Conservation (phyloP, 2,329 filamentous ascomycete genomes). For the Verticillium zaregamsianum region DNA sequence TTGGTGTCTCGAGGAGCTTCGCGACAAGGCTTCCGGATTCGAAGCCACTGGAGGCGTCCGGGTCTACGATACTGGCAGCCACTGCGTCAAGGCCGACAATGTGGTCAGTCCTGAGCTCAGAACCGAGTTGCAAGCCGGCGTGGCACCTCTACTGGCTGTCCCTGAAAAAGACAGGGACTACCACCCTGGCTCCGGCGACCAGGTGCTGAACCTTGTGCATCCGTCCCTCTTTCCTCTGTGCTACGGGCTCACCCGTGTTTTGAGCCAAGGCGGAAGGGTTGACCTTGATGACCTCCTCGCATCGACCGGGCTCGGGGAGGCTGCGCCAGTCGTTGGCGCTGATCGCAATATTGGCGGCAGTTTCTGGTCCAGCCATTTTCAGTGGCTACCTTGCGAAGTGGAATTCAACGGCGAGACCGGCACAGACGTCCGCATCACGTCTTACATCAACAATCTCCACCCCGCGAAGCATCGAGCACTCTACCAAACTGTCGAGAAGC, state of each 20-base stretch:
- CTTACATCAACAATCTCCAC: constrained; percentile 52
- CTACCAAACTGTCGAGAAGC: constrained; percentile 35
- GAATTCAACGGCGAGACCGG: constrained; percentile 26
- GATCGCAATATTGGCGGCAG: neutral
- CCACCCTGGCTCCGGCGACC: constrained; percentile 53
- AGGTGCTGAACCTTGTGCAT: constrained; percentile 59
- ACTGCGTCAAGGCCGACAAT: constrained; percentile 31
- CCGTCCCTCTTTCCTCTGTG: constrained; percentile 60
- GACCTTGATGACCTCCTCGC: constrained; percentile 32
- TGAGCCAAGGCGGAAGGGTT: constrained; percentile 19
- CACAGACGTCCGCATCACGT: constrained; percentile 31
- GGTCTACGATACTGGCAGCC: constrained; percentile 25
- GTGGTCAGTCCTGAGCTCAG: constrained; percentile 17
- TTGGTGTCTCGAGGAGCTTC: constrained; percentile 26
- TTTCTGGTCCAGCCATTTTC: constrained; percentile 22
- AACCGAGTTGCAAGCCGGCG: constrained; percentile 35
- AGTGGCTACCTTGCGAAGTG: constrained; percentile 49
- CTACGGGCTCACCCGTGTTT: constrained; percentile 40
- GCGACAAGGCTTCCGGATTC: constrained; percentile 26
- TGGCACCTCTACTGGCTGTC: constrained; percentile 44
- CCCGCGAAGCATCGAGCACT: constrained; percentile 32
- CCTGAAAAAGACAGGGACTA: constrained; percentile 51
- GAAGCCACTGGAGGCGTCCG: constrained; percentile 27
- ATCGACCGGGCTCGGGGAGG: constrained; percentile 25
- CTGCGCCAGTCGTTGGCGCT: neutral